Conservation (phyloP, 208 protist genomes). For the Porcisia deanei region DNA sequence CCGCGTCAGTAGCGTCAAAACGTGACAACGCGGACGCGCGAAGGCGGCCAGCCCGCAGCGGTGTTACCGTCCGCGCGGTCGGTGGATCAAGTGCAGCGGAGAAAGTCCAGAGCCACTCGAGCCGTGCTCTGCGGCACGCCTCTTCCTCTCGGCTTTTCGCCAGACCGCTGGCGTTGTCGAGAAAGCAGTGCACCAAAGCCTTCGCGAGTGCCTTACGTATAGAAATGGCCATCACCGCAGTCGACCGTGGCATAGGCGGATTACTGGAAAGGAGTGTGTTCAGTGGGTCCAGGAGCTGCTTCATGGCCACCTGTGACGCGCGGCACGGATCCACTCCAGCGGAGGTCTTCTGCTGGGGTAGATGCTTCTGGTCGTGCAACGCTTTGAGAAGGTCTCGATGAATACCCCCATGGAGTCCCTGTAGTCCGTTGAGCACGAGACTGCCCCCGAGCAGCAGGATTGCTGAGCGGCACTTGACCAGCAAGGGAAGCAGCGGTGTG, state of each 20-base stretch:
- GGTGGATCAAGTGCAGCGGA: conserved; percentile 47
- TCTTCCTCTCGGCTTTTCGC: conserved; percentile 26
- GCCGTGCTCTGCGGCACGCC: conserved; percentile 31
- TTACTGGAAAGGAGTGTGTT: conserved; percentile 42
- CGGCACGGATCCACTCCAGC: neutral
- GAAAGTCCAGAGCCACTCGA: conserved; percentile 53
- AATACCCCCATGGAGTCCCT: conserved; percentile 22
- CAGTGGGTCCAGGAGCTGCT: conserved; percentile 30
- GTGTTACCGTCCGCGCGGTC: conserved; percentile 9
- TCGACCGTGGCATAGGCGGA: conserved; percentile 27
- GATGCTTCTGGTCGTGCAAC: neutral
- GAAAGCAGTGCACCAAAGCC: conserved; percentile 55
- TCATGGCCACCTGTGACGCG: conserved; percentile 15
- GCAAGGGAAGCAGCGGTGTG: conserved; percentile 1
- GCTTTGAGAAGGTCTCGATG: conserved; percentile 10
- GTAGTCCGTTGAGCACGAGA: conserved; percentile 54
- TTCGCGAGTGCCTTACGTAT: conserved; percentile 50
- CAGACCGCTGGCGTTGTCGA: conserved; percentile 49
- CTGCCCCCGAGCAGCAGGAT: conserved; percentile 67
- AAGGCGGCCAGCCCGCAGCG: neutral
- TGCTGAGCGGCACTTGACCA: conserved; percentile 30
- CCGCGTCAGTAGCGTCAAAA: neutral
- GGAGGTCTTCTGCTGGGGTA: neutral
- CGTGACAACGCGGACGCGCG: neutral
- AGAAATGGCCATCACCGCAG: conserved; percentile 25